Base-by-base conservation (phyloP, 768 basidiomycete genomes). In the Plicaturopsis crispa region DNA sequence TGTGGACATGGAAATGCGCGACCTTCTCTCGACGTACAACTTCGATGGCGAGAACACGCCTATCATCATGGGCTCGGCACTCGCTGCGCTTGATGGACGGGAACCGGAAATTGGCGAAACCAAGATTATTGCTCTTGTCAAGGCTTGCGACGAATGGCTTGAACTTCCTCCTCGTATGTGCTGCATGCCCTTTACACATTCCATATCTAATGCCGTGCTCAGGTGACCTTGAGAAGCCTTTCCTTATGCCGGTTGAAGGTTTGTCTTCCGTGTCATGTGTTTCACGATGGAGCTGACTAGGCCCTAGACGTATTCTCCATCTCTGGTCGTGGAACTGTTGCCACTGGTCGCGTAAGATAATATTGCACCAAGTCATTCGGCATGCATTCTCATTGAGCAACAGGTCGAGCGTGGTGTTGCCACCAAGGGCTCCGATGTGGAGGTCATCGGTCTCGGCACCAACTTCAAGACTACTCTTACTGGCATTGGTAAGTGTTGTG, bases 1-100 rank as follows among this genome's bases (percentile, higher is more conserved):
- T 43, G 96, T 99, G 44, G 96, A 99, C 51, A 98, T 99, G 93
- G 96, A 99, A 74, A 99, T 99, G 82, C 83, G 96, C 43, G 96
- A 99, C 56, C 73, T 99, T 8, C 74, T 99, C 17, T 66, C 79
- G 3, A 80, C 79, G 11, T 98, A 97, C 69, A 87, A 90, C 52
- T 99, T 86, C 48, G 96, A 99, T 51, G 96, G 96, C 38, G 96
- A 99, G 61, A 75, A 83, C 51, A 98, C 96, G 0, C 96, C 96
- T n/a, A 97, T 99, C 52, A 61, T 98, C 55, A 92, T 90, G 85
- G 96, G 96, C 32, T 93, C 92, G 14, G 96, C 96, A 40, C 70
- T 99, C 41, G 91, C 92, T 41, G 94, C 94, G 36, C 73, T 99
- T 40, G 90, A 99, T 48, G 84, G 87, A 33, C 76, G 81, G 22